Percentiles rank a stretch among this genome's conserved stretches.
Evolutionary conservation across 495 filamentous ascomycete genomes (phyloP).

Genomic region (Penicillium odoratum): DNA sequence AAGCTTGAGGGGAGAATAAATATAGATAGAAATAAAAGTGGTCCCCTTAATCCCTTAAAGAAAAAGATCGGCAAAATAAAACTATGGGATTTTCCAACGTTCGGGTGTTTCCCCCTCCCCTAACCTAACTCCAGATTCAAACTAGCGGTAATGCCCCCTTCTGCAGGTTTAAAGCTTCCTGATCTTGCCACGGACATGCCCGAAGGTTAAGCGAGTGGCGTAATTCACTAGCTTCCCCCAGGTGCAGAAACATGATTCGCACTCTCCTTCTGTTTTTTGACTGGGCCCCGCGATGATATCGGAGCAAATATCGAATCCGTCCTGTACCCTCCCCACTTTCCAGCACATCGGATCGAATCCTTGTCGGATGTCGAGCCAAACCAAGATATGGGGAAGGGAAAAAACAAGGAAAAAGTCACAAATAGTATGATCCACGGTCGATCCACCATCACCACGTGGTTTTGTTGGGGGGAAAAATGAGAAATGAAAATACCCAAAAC

Average conservation of each 20-base stretch:
- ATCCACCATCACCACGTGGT: conserved; percentile 34
- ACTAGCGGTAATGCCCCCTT: not conserved
- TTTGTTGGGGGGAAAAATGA: not conserved
- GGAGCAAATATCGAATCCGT: conserved; percentile 4
- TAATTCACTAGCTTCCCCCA: conserved; percentile 11
- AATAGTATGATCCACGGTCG: conserved; percentile 13
- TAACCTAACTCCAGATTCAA: not conserved
- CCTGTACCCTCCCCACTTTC: not conserved
- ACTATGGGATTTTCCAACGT: not conserved
- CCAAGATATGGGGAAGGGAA: not conserved
- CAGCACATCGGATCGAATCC: not conserved
- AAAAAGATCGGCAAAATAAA: not conserved
- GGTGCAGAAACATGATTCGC: conserved; percentile 12
- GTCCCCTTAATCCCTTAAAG: not conserved
- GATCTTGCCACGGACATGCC: conserved; percentile 27
- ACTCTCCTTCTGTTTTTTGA: not conserved
- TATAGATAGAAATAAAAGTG: not conserved
- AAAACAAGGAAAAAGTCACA: not conserved
- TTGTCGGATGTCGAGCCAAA: not conserved
- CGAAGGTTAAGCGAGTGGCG: conserved; percentile 37
- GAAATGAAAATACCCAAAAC: not conserved
- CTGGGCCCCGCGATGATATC: not conserved
- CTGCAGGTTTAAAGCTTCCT: not conserved
- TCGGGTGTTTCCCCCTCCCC: not conserved
- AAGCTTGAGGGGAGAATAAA: not conserved